Evolutionary conservation across 1,139 yeast species (phyloP), one percentile per base, ranked within the genome.

Genomic region (Blastobotrys malaysiensis): DNA sequence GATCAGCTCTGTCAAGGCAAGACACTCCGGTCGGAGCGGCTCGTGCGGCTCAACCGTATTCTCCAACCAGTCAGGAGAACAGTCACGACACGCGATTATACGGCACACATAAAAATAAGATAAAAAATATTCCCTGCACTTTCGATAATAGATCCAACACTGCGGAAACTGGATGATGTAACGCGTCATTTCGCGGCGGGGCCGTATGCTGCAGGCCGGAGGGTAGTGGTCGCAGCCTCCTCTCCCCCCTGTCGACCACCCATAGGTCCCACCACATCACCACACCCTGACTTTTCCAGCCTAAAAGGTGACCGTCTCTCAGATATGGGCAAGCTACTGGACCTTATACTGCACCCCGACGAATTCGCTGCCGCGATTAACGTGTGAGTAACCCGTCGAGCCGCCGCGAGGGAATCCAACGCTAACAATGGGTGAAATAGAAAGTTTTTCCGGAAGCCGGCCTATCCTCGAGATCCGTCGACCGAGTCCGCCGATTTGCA

Each of bases 301-400:
- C 39, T 13, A 13, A 26, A 3, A 31, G 39, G 39, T 31, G 14
- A 31, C 14, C 16, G 14, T n/a, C 6, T 7, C 14, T 31, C 39
- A 31, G 39, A 31, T 31, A 86, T 87, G 93, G 86, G 86, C 13
- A 86, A 88, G 72, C 56, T 83, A n/a, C 55, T 76, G 16, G 84
- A 88, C 63, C 71, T 89, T 52, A 65, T 83, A 9, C 59, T 76
- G 14, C 96, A 89, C 70, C 97, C 97, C 6, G 64, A 73, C 48
- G 97, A 89, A 70, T 72, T 88, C 57, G 76, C 74, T 57, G 82
- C 96, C 11, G 93, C 80, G 13, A 60, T 87, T 49, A 87, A 85
- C 62, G 70, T 83, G 71, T 69, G 76, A 51, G 76, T 65, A 27
- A 43, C 3, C 4, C 14, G 5, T 27, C 3, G 11, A 43, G 11